phyloP scores from a whole-genome alignment of 139 green algal genomes.

The Ulvella scutata region DNA sequence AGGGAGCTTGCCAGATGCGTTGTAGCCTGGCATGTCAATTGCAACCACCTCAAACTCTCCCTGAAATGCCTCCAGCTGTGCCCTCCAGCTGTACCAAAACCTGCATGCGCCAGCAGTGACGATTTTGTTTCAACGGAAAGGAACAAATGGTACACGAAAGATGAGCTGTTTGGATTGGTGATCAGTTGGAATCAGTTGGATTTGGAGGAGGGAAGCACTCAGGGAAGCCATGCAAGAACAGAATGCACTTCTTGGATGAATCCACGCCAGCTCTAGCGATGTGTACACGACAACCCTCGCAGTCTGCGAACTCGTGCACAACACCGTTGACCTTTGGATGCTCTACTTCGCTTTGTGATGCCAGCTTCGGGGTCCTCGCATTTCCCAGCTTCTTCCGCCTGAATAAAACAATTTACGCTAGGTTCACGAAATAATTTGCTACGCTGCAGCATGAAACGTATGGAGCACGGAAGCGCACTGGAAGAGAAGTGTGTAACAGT shows the following conservation, averaged over 20 bases:
- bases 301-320: not conserved
- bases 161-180: too few relatives aligned
- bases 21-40: slow-evolving; percentile 45
- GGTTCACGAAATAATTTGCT: too few relatives aligned
- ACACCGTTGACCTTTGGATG: not conserved
- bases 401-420: too few relatives aligned
- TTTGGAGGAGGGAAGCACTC: slow-evolving; percentile 11
- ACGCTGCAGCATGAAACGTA: too few relatives aligned
- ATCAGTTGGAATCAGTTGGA: too few relatives aligned
- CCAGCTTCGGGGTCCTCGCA: too few relatives aligned
- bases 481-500: too few relatives aligned
- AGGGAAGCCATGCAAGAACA: slow-evolving; percentile 50
- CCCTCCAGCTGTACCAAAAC: slow-evolving; percentile 27
- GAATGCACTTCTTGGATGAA: slow-evolving; percentile 25
- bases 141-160: too few relatives aligned
- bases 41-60: slow-evolving; percentile 38
- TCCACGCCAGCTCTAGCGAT: not conserved
- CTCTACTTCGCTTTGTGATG: not conserved
- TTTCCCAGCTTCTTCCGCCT: too few relatives aligned
- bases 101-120: too few relatives aligned
- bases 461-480: too few relatives aligned
- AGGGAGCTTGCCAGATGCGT: slow-evolving; percentile 22
- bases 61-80: slow-evolving; percentile 16
- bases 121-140: too few relatives aligned
- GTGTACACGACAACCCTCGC: not conserved